Percentiles rank a stretch among this genome's conserved stretches.
Conservation (phyloP, 352 stramenopile species). For the Thalassiosira delicatula region DNA sequence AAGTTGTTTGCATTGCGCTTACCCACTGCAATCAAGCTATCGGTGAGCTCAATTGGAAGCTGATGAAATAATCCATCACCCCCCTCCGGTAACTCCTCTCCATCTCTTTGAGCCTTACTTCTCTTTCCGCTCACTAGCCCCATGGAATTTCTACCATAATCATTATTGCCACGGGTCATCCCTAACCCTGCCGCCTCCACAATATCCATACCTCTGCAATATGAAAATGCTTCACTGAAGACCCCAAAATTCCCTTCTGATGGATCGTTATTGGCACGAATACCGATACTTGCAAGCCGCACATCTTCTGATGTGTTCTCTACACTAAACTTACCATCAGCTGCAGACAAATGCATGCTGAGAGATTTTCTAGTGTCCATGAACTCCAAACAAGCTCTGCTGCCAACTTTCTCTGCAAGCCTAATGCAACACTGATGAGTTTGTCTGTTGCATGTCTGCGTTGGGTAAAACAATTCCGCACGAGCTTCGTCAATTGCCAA, state of each 20-base stretch:
- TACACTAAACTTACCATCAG: slow-evolving; percentile 1
- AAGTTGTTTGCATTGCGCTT: not conserved
- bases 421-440: too few species aligned
- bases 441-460: slow-evolving; percentile 20
- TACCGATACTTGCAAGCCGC: not conserved
- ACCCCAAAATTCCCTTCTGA: not conserved
- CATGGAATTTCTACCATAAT: too few species aligned
- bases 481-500: not conserved
- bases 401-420: slow-evolving; percentile 17
- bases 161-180: slow-evolving; percentile 23
- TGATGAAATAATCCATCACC: not conserved
- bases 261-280: slow-evolving; percentile 16
- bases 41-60: not conserved
- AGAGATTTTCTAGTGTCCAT: slow-evolving; percentile 32
- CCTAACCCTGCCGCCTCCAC: not conserved
- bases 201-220: not conserved
- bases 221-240: not conserved
- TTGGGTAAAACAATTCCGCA: slow-evolving; percentile 21
- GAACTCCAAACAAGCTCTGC: slow-evolving; percentile 14
- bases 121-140: too few species aligned
- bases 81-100: too few species aligned
- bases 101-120: too few species aligned
- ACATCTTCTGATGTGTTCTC: slow-evolving; percentile 12
- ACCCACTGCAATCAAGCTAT: not conserved
- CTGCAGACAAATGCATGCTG: slow-evolving; percentile 24